phyloP scores from a whole-genome alignment of 73 alveolate genomes.

The Paramecium sonneborni region DNA sequence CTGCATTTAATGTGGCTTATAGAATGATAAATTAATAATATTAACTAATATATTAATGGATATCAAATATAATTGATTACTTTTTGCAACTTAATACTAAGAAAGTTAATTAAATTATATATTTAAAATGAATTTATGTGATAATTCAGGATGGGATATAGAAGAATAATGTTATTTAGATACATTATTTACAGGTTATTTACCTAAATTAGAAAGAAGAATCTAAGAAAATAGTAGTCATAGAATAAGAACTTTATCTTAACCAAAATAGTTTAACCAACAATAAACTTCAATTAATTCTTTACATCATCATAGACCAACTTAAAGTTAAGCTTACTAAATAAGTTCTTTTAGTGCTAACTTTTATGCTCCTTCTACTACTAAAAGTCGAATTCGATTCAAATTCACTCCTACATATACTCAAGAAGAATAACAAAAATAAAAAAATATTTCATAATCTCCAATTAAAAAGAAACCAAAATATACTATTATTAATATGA shows the following conservation, averaged over 20 bases:
- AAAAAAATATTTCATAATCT: not conserved
- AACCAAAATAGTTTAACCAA: not conserved
- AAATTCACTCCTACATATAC: not conserved
- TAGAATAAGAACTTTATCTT: not conserved
- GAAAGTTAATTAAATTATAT: not conserved
- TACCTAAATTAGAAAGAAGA: constrained; percentile 11
- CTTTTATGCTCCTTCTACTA: not conserved
- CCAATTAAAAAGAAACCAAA: constrained; percentile 31
- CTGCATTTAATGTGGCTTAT: not conserved
- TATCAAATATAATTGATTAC: not conserved
- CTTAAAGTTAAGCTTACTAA: not conserved
- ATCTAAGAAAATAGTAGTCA: constrained; percentile 22
- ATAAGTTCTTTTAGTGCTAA: not conserved
- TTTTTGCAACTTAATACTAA: not conserved
- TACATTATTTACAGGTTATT: not conserved
- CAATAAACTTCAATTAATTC: not conserved
- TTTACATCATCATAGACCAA: constrained; percentile 5
- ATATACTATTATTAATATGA: constrained; percentile 12
- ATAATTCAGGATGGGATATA: constrained; percentile 29
- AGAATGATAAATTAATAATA: not conserved
- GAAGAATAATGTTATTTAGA: not conserved
- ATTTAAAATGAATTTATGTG: constrained; percentile 18
- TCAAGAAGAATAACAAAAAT: not conserved
- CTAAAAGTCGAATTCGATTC: not conserved
- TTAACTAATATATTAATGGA: not conserved